Evolutionary conservation across 2,329 filamentous ascomycete species (phyloP).

Genomic region (Annulohypoxylon truncatum): DNA sequence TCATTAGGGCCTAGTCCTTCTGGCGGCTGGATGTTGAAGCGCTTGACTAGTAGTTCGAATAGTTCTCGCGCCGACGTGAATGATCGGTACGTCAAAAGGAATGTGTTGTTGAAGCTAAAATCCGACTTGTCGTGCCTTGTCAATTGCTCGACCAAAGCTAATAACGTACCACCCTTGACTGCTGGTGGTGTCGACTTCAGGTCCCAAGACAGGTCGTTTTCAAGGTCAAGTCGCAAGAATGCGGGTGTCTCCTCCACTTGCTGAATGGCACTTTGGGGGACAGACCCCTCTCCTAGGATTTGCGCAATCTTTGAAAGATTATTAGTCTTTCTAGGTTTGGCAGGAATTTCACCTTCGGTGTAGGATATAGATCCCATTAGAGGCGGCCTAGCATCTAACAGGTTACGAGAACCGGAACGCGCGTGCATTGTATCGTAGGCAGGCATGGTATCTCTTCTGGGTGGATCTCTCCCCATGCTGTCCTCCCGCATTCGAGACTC

Average conservation of each 20-base stretch:
- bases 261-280: conserved; percentile 58
- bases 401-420: conserved; percentile 65
- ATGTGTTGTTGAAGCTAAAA: conserved; percentile 96
- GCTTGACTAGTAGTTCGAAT: conserved; percentile 90
- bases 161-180: conserved; percentile 88
- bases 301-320: conserved; percentile 74
- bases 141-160: conserved; percentile 91
- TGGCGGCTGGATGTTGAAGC: conserved; percentile 93
- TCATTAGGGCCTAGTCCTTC: conserved; percentile 80
- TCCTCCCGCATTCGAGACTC: conserved; percentile 60
- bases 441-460: conserved; percentile 69
- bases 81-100: conserved; percentile 94
- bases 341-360: conserved; percentile 67
- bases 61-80: conserved; percentile 92
- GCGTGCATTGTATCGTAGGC: conserved; percentile 66
- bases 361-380: conserved; percentile 71
- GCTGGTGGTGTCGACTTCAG: conserved; percentile 78
- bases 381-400: conserved; percentile 56
- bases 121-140: conserved; percentile 96
- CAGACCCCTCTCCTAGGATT: conserved; percentile 73
- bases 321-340: conserved; percentile 65
- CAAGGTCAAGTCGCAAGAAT: conserved; percentile 87
- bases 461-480: conserved; percentile 58
- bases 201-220: conserved; percentile 91
- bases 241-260: conserved; percentile 82